Evolutionary conservation across 163 green algal genomes (phyloP), one percentile per base, ranked within the genome.

Genomic region (Chlorella variabilis): DNA sequence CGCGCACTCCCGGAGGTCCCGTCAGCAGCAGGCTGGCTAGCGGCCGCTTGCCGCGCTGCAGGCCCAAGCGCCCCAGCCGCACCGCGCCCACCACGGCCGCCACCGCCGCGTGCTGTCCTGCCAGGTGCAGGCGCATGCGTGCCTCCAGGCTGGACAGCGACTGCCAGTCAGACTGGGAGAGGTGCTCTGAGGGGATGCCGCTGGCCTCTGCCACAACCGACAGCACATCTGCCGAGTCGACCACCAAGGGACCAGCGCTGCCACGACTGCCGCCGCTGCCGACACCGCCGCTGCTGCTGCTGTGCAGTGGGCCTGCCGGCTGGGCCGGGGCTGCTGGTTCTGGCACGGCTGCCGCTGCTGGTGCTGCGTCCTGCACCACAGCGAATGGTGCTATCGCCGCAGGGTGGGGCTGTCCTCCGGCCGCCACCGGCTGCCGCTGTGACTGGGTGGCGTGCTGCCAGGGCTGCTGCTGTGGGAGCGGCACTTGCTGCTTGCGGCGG

Each of bases 101-200:
- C 39, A 99, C 94, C 1, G 96, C 96, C 18, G 93, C 89, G n/a
- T 93, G 86, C 88, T 99, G 96, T 4, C 96, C 95, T 21, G 97
- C 91, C 67, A 98, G 86, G 2, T 78, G 87, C 66, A 84, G 73
- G 65, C 75, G 74, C 38, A 96, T 86, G 5, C 39, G 71, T 4
- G 51, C 48, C 42, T 90, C 83, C 83, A 99, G 90, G 33, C 83
- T 63, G 4, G 91, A n/a, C 68, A 98, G 85, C 23, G 87, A 86
- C n/a, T 90, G 75, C 67, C 85, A 84, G 82, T 98, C 95, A 48
- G 95, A 92, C 36, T 90, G 84, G 13, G 84, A 81, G 49, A 96
- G 70, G 77, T 94, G 90, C 5, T 81, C 77, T 25, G 93, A 73
- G 4, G 93, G 90, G 51, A 98, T 90, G 61, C 94, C 94, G 33